These are phyloP conservation scores for Talaromyces sp. DNA, from an alignment of 2,329 filamentous ascomycete genomes.

Conservation along the genomic window DNA sequence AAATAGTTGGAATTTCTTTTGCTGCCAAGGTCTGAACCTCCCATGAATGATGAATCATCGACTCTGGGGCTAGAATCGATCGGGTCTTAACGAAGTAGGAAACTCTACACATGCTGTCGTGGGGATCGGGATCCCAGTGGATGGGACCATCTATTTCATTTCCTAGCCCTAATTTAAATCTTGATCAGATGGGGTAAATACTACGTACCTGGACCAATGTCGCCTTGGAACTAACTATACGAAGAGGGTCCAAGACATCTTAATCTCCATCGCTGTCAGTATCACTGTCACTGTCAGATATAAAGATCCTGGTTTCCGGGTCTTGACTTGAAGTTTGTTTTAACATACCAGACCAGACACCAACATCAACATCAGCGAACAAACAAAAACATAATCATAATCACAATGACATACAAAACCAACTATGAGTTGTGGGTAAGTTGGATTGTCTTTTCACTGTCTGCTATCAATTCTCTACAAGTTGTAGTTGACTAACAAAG, in stretches of 20 bases:
- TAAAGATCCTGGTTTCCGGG: background rate
- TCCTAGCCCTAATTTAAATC: background rate
- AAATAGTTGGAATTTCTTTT: too few species aligned
- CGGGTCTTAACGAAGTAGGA: background rate
- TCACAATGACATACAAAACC: conserved; percentile 35
- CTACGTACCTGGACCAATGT: background rate
- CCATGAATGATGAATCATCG: background rate
- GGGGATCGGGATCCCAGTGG: background rate
- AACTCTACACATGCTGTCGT: background rate
- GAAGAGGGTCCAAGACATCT: background rate
- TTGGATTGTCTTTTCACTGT: conserved; percentile 9
- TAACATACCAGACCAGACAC: background rate
- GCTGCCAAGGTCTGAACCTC: background rate
- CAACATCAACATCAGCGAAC: background rate
- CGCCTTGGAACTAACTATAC: background rate
- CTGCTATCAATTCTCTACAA: too few species aligned
- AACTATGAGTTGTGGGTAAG: conserved; percentile 38
- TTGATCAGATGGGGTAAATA: conserved; percentile 5
- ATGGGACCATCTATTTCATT: background rate
- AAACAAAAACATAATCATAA: background rate
- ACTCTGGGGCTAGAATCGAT: background rate
- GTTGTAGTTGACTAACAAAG: too few species aligned
- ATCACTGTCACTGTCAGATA: background rate
- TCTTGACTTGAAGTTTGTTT: background rate
- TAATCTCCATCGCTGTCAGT: background rate